Evolutionary conservation across 352 stramenopile species (phyloP).

Genomic region (Phytophthora fragariae): DNA sequence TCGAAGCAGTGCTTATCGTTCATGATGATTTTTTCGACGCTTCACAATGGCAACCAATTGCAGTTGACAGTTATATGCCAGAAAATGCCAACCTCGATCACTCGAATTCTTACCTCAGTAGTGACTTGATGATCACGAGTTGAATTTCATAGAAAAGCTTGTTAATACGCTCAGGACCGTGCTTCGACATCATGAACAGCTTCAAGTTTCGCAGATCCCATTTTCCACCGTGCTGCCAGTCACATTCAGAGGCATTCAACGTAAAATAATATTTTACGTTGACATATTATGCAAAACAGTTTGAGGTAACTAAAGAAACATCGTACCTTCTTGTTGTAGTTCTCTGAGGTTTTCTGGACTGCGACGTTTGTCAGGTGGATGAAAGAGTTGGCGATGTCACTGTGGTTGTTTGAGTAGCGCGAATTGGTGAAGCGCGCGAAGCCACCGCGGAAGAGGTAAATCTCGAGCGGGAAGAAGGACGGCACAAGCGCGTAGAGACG

Average conservation of each 20-base stretch:
- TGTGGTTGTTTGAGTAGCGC: conserved; percentile 90
- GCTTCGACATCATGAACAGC: conserved; percentile 91
- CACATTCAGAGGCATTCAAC: neutral
- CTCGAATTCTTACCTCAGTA: conserved; percentile 53
- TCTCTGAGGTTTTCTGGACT: conserved; percentile 95
- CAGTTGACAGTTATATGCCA: neutral
- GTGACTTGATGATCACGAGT: conserved; percentile 87
- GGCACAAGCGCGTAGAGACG: conserved; percentile 94
- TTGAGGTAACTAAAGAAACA: neutral
- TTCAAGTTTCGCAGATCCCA: conserved; percentile 93
- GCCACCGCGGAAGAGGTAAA: conserved; percentile 92
- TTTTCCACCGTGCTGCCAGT: conserved; percentile 85
- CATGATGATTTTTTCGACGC: conserved; percentile 95
- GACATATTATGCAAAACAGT: no score
- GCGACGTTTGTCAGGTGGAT: conserved; percentile 96
- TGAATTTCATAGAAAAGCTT: conserved; percentile 93
- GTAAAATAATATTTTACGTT: no score
- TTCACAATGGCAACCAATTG: conserved; percentile 1
- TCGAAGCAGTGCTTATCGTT: conserved; percentile 97
- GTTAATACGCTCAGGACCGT: conserved; percentile 81
- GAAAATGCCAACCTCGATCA: neutral
- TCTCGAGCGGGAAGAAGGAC: conserved; percentile 91
- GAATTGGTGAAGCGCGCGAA: conserved; percentile 94
- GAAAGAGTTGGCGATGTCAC: conserved; percentile 91
- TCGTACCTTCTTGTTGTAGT: conserved; percentile 91